Conservation (phyloP, 202 grass and related monocot genomes). For the Elaeis oleifera region DNA sequence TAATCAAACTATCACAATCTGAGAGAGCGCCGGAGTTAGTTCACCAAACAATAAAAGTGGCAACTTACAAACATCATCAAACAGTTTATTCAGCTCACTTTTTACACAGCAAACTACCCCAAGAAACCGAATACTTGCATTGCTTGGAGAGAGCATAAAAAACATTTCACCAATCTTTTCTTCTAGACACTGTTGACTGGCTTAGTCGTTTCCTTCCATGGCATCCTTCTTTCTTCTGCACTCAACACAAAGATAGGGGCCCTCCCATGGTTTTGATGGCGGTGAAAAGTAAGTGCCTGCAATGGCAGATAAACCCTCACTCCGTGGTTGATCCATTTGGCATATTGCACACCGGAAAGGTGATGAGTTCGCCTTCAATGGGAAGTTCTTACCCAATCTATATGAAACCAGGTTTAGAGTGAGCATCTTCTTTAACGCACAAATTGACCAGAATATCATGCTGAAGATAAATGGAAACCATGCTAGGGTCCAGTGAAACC, state of each 20-base stretch:
- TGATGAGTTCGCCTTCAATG: not conserved
- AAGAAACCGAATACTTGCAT: too few species aligned
- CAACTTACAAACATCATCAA: too few species aligned
- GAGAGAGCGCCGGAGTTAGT: slow-evolving; percentile 1
- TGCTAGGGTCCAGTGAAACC: too few species aligned
- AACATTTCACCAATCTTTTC: not conserved
- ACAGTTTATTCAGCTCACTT: too few species aligned
- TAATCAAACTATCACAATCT: slow-evolving; percentile 5
- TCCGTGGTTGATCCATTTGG: slow-evolving; percentile 3
- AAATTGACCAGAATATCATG: too few species aligned
- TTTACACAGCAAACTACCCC: too few species aligned
- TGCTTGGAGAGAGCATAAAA: too few species aligned
- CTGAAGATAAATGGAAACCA: too few species aligned
- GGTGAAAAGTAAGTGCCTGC: not conserved
- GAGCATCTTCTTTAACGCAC: too few species aligned
- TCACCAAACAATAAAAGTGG: not conserved
- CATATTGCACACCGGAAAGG: slow-evolving; percentile 3
- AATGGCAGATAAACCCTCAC: not conserved
- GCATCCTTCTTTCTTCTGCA: slow-evolving; percentile 22
- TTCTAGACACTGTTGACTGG: not conserved
- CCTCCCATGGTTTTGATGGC: slow-evolving; percentile 3
- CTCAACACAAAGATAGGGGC: slow-evolving; percentile 8
- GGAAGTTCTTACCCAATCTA: slow-evolving; percentile 10
- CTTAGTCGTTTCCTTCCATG: slow-evolving; percentile 14
- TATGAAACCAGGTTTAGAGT: too few species aligned